Evolutionary conservation across 345 rosid genomes (phyloP), one percentile per base, ranked within the genome.

Genomic region (Salix exigua): DNA sequence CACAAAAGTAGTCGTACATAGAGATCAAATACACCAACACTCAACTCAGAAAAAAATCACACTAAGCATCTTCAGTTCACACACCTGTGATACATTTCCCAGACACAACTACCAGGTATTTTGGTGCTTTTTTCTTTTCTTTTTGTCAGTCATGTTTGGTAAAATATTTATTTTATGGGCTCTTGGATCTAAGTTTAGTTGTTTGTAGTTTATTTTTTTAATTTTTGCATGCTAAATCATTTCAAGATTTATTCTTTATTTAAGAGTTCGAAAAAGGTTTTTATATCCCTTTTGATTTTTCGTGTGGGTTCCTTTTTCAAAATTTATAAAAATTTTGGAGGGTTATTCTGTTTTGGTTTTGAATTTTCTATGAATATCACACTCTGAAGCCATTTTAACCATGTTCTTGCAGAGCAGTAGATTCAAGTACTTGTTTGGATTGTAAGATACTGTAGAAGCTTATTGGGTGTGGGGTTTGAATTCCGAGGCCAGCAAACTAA

Each of bases 361-460:
- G 46, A 25, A 1, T 65, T 66, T 51, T 53, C 48, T 72, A 38
- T 14, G 12, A 14, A 37, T 10, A 37, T 51, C 42, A 28, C 16
- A 37, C 21, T 65, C 40, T 33, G 6, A 33, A 17, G 23, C 67
- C 12, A 7, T 46, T 68, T 30, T 30, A 6, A 12, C 35, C 46
- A 10, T 60, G 35, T 60, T 71, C 3, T 51, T 72, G 76, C 75
- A 65, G 80, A 66, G 67, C 67, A 72, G 62, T 21, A 66, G 76
- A 66, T 65, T 40, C 66, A 26, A 19, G 10, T 28, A 4, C 9
- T 31, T n/a, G 28, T 70, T 46, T 62, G 23, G 63, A 10, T 46
- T 33, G n/a, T 19, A 60, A 77, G 58, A 48, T 19, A 30, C 61
- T 64, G 16, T 25, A 30, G 73, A 70, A 68, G 44, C 46, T 30